Conservation (phyloP, 1,139 yeast genomes). For the Tardiomyces blankii region DNA sequence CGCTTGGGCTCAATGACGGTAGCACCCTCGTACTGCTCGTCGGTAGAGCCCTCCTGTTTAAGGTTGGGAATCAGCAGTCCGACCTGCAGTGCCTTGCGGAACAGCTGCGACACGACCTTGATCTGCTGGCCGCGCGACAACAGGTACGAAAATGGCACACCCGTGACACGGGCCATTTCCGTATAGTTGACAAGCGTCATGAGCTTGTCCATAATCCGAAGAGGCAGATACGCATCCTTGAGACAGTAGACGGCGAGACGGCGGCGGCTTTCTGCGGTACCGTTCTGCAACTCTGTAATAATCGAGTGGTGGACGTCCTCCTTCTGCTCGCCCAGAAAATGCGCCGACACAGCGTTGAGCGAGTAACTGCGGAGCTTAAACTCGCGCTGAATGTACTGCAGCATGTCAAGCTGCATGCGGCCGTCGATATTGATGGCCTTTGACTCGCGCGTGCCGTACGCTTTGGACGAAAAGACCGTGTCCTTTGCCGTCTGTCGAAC, state of each 20-base stretch:
- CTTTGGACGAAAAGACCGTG: slow-evolving; percentile 82
- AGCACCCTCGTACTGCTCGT: slow-evolving; percentile 97
- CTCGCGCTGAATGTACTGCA: slow-evolving; percentile 90
- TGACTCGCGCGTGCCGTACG: slow-evolving; percentile 92
- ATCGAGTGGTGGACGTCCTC: slow-evolving; percentile 98
- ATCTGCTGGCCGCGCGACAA: slow-evolving; percentile 93
- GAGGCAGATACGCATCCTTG: slow-evolving; percentile 89
- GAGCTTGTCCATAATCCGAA: slow-evolving; percentile 76
- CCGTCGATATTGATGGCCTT: slow-evolving; percentile 92
- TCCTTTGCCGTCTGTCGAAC: slow-evolving; percentile 72
- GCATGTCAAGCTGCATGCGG: slow-evolving; percentile 84
- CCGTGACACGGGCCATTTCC: slow-evolving; percentile 99
- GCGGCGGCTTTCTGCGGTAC: slow-evolving; percentile 84
- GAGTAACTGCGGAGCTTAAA: slow-evolving; percentile 92
- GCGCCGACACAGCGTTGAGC: slow-evolving; percentile 89
- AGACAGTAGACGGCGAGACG: slow-evolving; percentile 94
- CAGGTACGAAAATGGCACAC: slow-evolving; percentile 90
- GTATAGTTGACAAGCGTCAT: slow-evolving; percentile 97
- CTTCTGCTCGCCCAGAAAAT: slow-evolving; percentile 88
- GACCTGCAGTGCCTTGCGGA: slow-evolving; percentile 78
- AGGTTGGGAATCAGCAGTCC: slow-evolving; percentile 86
- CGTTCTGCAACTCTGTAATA: slow-evolving; percentile 89
- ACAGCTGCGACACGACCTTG: slow-evolving; percentile 90
- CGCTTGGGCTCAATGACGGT: slow-evolving; percentile 95
- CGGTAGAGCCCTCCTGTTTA: slow-evolving; percentile 65